Percentiles rank a stretch among this genome's conserved stretches.
These are phyloP conservation scores for Citrus cavaleriei DNA, from an alignment of 345 rosid species.

Conservation along the genomic window DNA sequence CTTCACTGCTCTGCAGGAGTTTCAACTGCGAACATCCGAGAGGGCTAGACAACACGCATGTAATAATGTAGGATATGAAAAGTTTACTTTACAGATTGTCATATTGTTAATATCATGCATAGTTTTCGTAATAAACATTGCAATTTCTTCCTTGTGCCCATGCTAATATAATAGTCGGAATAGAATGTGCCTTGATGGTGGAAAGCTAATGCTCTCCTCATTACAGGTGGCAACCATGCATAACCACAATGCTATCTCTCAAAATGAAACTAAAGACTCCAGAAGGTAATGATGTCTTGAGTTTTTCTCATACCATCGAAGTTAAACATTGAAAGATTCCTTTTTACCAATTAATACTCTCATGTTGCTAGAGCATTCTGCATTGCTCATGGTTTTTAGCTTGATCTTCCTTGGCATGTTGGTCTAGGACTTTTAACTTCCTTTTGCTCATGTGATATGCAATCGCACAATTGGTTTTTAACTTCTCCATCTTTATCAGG, in stretches of 20 bases:
- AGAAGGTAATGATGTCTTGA: constrained; percentile 26
- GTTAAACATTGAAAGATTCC: not conserved
- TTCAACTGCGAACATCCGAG: constrained; percentile 40
- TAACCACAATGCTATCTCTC: constrained; percentile 18
- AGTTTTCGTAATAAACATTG: not conserved
- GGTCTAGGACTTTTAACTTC: not conserved
- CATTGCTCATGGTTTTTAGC: not conserved
- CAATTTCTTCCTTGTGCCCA: constrained; percentile 1
- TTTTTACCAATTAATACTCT: not conserved
- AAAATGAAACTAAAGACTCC: constrained; percentile 17
- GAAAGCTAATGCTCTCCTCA: constrained; percentile 3
- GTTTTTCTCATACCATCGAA: not conserved
- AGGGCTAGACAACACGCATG: constrained; percentile 34
- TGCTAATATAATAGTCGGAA: not conserved
- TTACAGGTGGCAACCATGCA: constrained; percentile 22
- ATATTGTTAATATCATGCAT: not conserved
- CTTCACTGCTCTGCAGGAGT: constrained; percentile 28
- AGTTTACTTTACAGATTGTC: not conserved
- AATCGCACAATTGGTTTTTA: not conserved
- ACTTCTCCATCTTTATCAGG: not conserved
- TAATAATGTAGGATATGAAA: constrained; percentile 21
- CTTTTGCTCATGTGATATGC: not conserved
- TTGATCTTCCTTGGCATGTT: not conserved
- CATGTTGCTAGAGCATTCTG: not conserved
- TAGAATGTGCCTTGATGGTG: not conserved